Conservation (phyloP, 768 basidiomycete genomes). For the Tylopilus intermedius region DNA sequence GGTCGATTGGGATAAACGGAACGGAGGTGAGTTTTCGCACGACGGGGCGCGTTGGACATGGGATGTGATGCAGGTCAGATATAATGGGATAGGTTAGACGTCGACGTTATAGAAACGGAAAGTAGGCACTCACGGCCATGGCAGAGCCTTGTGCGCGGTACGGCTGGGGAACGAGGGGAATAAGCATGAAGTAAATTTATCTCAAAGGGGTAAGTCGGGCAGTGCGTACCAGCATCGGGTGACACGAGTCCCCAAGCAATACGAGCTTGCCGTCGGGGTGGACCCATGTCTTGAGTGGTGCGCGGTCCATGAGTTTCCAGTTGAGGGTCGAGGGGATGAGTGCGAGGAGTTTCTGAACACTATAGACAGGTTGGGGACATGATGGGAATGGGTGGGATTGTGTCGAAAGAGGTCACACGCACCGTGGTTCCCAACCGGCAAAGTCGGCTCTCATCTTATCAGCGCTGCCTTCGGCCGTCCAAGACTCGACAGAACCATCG, state of each 20-base stretch:
- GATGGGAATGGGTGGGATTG: constrained; percentile 2
- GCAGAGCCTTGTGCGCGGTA: constrained; percentile 54
- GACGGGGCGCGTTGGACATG: neutral
- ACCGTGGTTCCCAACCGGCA: constrained; percentile 47
- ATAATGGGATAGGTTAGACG: neutral
- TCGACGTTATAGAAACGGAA: neutral
- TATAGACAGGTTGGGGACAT: constrained; percentile 5
- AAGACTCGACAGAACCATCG: constrained; percentile 39
- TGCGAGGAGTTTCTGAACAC: constrained; percentile 42
- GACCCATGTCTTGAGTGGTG: constrained; percentile 46
- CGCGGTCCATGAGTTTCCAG: constrained; percentile 47
- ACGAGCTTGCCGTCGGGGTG: constrained; percentile 40
- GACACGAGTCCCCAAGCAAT: constrained; percentile 52
- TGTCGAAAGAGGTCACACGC: constrained; percentile 7
- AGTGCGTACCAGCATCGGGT: constrained; percentile 44
- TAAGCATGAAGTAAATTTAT: neutral
- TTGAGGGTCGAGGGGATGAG: constrained; percentile 43
- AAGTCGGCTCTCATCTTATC: constrained; percentile 46
- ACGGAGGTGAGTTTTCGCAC: neutral
- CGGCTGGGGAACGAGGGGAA: constrained; percentile 28
- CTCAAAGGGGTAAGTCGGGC: neutral
- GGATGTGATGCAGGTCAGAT: neutral
- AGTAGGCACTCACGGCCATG: constrained; percentile 39
- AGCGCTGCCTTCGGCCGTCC: constrained; percentile 38
- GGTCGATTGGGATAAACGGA: neutral